Evolutionary conservation across 768 basidiomycete species (phyloP).

Genomic region (Boletus barrowsii): DNA sequence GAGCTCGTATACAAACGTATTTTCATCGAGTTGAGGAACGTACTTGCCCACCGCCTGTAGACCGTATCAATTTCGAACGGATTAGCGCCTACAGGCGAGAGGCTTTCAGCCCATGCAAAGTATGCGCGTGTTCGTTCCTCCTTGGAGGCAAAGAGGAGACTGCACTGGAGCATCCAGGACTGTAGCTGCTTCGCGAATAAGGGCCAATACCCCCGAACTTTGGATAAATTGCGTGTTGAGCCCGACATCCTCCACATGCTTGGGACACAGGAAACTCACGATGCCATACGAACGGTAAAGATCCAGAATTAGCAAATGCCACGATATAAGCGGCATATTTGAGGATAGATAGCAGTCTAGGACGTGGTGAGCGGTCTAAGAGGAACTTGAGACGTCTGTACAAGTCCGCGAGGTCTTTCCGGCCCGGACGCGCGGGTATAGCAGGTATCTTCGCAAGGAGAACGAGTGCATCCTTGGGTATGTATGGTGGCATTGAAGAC

Average conservation of each 20-base stretch:
- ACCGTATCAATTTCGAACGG: slow-evolving; percentile 47
- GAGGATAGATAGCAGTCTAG: slow-evolving; percentile 10
- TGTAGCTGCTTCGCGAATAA: slow-evolving; percentile 36
- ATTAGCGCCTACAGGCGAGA: slow-evolving; percentile 52
- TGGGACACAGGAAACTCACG: slow-evolving; percentile 39
- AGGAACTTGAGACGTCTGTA: slow-evolving; percentile 4
- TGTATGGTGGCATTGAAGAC: slow-evolving; percentile 11
- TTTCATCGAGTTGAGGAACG: background rate
- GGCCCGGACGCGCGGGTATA: slow-evolving; percentile 1
- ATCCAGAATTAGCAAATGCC: slow-evolving; percentile 56
- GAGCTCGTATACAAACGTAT: background rate
- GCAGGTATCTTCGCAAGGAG: slow-evolving; percentile 15
- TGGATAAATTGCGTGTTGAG: background rate
- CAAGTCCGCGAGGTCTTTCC: background rate
- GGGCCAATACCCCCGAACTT: slow-evolving; percentile 56
- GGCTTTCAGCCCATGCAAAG: slow-evolving; percentile 44
- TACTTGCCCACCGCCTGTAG: slow-evolving; percentile 56
- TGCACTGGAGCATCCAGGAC: slow-evolving; percentile 32
- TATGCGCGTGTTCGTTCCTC: slow-evolving; percentile 32
- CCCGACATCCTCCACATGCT: background rate
- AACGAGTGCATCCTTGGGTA: background rate
- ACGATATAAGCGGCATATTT: slow-evolving; percentile 34
- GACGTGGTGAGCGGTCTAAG: slow-evolving; percentile 1
- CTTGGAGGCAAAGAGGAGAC: slow-evolving; percentile 38
- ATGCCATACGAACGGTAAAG: slow-evolving; percentile 68